phyloP scores from a whole-genome alignment of 2,329 filamentous ascomycete species.

The Penicillium sp. region DNA sequence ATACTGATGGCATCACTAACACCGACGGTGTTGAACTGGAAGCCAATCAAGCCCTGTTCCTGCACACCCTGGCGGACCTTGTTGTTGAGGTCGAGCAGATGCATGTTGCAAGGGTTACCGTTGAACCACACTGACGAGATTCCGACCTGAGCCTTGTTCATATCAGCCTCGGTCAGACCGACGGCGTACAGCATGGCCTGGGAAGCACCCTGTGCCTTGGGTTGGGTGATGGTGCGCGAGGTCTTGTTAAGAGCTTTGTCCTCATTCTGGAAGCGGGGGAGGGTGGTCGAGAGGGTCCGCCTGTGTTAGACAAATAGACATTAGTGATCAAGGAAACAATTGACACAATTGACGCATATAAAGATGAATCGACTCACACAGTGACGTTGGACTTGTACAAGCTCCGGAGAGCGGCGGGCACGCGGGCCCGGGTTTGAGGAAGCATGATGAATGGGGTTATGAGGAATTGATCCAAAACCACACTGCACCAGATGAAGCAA shows the following conservation, averaged over 20 bases:
- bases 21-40: slow-evolving; percentile 98
- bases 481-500: slow-evolving; percentile 10
- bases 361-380: slow-evolving; percentile 12
- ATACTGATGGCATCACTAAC: slow-evolving; percentile 98
- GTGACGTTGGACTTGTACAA: slow-evolving; percentile 20
- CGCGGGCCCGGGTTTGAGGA: slow-evolving; percentile 26
- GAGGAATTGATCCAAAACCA: slow-evolving; percentile 12
- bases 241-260: slow-evolving; percentile 70
- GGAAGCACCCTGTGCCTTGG: slow-evolving; percentile 95
- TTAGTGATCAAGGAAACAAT: slow-evolving; percentile 4
- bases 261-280: slow-evolving; percentile 49
- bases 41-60: slow-evolving; percentile 78
- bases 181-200: slow-evolving; percentile 99
- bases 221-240: slow-evolving; percentile 84
- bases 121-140: slow-evolving; percentile 98
- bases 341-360: not conserved
- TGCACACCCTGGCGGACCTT: slow-evolving; percentile 70
- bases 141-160: slow-evolving; percentile 95
- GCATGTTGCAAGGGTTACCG: slow-evolving; percentile 99
- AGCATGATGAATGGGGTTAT: slow-evolving; percentile 19
- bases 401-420: slow-evolving; percentile 30
- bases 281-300: slow-evolving; percentile 44
- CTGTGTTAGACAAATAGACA: slow-evolving; percentile 20
- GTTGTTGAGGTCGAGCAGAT: slow-evolving; percentile 84
- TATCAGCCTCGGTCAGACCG: slow-evolving; percentile 78